phyloP scores from a whole-genome alignment of 306 rosid species.

The Casuarina cunninghamiana region DNA sequence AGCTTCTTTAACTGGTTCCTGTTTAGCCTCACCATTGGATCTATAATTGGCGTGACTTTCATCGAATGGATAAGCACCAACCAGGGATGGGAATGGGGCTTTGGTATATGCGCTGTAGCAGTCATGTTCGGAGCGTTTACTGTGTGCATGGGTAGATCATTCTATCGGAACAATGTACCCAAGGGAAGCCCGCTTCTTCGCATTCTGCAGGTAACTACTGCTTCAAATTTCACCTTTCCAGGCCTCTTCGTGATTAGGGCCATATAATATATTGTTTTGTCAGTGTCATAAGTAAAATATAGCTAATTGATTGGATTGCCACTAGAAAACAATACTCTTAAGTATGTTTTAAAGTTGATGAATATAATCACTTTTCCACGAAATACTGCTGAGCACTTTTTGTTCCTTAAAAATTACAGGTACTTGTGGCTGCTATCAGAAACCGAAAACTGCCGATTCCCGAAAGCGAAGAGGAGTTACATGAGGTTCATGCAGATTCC shows the following conservation, averaged over 20 bases:
- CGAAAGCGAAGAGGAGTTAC: conserved; percentile 44
- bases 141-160: conserved; percentile 57
- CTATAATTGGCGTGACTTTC: conserved; percentile 63
- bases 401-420: conserved; percentile 34
- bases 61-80: conserved; percentile 64
- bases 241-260: no score
- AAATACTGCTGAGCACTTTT: no score
- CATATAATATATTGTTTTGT: neutral
- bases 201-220: conserved; percentile 48
- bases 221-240: no score
- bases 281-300: neutral
- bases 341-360: no score
- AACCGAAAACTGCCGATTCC: conserved; percentile 65
- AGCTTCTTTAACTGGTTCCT: conserved; percentile 90
- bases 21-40: conserved; percentile 67
- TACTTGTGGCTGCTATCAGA: conserved; percentile 50
- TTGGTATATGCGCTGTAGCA: conserved; percentile 40
- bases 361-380: neutral
- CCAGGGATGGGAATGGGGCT: conserved; percentile 72
- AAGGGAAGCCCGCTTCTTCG: conserved; percentile 71
- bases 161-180: conserved; percentile 58
- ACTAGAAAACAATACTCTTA: neutral
- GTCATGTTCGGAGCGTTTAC: conserved; percentile 37
- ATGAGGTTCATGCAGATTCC: conserved; percentile 53
- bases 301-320: neutral